Evolutionary conservation across 2,329 filamentous ascomycete species (phyloP).

Genomic region (Stemphylium vesicarium): DNA sequence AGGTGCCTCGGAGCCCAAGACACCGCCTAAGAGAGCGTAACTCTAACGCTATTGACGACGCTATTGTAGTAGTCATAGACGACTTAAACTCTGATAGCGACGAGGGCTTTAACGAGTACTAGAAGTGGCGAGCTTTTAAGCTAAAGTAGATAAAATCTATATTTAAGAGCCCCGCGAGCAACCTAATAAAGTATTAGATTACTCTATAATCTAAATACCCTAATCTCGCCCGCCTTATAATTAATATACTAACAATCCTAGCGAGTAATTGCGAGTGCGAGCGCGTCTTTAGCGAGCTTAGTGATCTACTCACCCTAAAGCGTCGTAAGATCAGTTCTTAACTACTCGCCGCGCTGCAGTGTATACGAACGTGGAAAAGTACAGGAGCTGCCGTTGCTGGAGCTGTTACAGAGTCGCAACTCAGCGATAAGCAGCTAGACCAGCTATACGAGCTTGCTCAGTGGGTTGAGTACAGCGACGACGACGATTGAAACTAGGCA

Average conservation of each 20-base stretch:
- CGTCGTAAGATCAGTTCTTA: not conserved
- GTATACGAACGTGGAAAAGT: not conserved
- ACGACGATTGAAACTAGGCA: no score
- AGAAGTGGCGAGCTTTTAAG: no score
- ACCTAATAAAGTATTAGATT: not conserved
- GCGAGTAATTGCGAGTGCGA: slow-evolving; percentile 1
- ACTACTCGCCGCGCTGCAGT: slow-evolving; percentile 1
- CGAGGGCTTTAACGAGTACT: no score
- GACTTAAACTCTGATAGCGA: not conserved
- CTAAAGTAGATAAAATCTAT: no score
- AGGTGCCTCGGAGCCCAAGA: no score
- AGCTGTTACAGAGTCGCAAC: no score
- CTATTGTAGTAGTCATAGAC: not conserved
- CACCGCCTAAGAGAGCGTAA: no score
- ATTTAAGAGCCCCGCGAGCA: no score
- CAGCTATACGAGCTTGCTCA: no score
- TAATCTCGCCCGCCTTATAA: not conserved
- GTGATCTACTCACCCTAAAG: slow-evolving; percentile 1
- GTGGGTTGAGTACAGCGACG: no score
- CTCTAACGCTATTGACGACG: not conserved
- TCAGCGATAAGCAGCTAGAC: no score
- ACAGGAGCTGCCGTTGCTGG: no score
- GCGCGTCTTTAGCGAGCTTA: not conserved
- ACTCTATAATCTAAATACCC: not conserved
- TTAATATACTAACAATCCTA: not conserved